phyloP scores from a whole-genome alignment of 805 yeast species.

The Schwanniomyces polymorphus region DNA sequence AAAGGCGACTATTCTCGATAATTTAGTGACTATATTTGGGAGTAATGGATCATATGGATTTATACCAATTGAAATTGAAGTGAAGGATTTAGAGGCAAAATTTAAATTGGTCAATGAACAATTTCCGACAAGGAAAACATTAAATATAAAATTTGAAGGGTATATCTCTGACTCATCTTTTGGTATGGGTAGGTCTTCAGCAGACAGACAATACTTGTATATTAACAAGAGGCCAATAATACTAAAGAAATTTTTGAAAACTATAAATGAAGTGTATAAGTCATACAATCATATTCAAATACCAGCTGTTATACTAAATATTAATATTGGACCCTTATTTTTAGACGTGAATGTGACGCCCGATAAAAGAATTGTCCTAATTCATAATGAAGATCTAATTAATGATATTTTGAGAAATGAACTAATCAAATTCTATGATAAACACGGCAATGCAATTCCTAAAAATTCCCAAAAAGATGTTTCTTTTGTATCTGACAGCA shows the following conservation, averaged over 20 bases:
- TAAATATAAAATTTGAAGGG: slow-evolving; percentile 49
- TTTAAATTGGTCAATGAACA: slow-evolving; percentile 10
- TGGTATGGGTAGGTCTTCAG: slow-evolving; percentile 64
- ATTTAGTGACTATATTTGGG: slow-evolving; percentile 71
- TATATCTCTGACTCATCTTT: slow-evolving; percentile 72
- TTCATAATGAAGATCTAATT: slow-evolving; percentile 65
- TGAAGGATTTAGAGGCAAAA: slow-evolving; percentile 30
- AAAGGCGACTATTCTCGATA: slow-evolving; percentile 37
- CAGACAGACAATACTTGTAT: slow-evolving; percentile 74
- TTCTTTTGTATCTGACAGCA: background rate
- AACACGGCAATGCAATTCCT: slow-evolving; percentile 37
- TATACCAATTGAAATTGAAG: slow-evolving; percentile 43
- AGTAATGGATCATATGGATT: slow-evolving; percentile 61
- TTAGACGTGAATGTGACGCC: slow-evolving; percentile 92
- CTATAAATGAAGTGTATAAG: slow-evolving; percentile 73
- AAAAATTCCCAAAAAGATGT: slow-evolving; percentile 13
- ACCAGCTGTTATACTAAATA: slow-evolving; percentile 68
- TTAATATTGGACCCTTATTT: slow-evolving; percentile 49
- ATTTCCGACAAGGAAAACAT: slow-evolving; percentile 8
- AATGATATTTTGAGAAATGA: slow-evolving; percentile 54
- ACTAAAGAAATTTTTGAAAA: slow-evolving; percentile 53
- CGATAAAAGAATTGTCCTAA: slow-evolving; percentile 72
- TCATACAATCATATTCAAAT: slow-evolving; percentile 68
- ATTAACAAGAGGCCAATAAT: slow-evolving; percentile 76
- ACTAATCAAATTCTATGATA: slow-evolving; percentile 48